These are phyloP conservation scores for Jatropha multifida DNA, from an alignment of 441 rosid genomes.

Conservation along the genomic window DNA sequence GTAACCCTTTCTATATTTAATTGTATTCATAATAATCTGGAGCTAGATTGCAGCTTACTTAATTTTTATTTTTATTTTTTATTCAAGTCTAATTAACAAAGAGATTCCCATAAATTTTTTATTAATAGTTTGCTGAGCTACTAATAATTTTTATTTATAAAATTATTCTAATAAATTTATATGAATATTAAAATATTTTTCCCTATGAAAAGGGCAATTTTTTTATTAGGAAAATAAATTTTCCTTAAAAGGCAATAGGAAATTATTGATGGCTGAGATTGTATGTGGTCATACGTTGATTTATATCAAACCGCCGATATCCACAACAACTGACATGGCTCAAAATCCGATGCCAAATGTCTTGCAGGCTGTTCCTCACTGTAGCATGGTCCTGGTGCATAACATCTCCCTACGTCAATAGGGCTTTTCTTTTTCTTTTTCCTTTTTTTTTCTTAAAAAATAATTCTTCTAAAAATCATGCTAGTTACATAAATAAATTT, in stretches of 20 bases:
- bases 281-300: neutral
- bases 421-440: neutral
- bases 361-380: conserved; percentile 20
- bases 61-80: conserved; percentile 1
- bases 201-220: no score
- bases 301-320: neutral
- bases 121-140: no score
- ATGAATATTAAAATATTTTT: no score
- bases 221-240: no score
- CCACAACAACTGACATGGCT: neutral
- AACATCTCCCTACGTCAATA: neutral
- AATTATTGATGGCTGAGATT: neutral
- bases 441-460: no score
- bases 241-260: no score
- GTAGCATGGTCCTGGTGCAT: conserved; percentile 1
- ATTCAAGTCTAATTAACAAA: no score
- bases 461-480: neutral
- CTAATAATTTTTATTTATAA: no score
- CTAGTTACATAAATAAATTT: no score
- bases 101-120: no score
- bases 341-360: neutral
- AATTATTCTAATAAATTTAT: neutral
- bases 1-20: conserved; percentile 28
- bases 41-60: no score
- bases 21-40: no score